Percentiles rank a stretch among this genome's conserved stretches.
Conservation (phyloP, 805 yeast species). For the Yarrowia sp. region DNA sequence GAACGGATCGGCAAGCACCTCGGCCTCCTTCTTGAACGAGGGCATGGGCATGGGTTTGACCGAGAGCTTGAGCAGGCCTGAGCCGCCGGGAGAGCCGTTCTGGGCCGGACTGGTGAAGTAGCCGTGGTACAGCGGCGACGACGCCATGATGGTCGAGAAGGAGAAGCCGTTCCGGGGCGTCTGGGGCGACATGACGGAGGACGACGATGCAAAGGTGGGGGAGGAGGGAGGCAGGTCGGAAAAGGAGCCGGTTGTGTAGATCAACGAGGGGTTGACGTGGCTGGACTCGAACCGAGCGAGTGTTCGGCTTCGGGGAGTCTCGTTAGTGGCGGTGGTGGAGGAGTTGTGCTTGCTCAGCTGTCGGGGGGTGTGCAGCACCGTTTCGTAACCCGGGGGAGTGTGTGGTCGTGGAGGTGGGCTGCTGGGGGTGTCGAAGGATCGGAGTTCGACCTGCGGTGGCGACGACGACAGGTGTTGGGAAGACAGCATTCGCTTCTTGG, state of each 20-base stretch:
- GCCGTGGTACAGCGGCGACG: constrained; percentile 44
- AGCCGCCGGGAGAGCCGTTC: constrained; percentile 7
- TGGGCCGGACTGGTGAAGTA: constrained; percentile 42
- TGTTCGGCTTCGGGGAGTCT: constrained; percentile 26
- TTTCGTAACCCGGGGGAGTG: constrained; percentile 4
- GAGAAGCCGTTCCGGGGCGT: constrained; percentile 42
- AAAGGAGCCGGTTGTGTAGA: constrained; percentile 19
- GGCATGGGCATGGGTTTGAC: constrained; percentile 37
- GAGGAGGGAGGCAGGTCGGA: constrained; percentile 21
- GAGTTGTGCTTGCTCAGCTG: background rate
- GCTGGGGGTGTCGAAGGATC: constrained; percentile 24
- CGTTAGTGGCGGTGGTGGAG: constrained; percentile 16
- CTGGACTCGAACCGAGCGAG: constrained; percentile 31
- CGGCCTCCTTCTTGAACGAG: constrained; percentile 14
- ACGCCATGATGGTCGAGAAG: constrained; percentile 42
- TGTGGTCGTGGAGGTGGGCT: constrained; percentile 23
- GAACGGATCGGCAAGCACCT: constrained; percentile 21
- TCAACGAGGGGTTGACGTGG: constrained; percentile 37
- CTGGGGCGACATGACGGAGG: constrained; percentile 31
- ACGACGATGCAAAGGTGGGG: constrained; percentile 37
- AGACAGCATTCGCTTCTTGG: constrained; percentile 23
- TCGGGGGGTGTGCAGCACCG: constrained; percentile 23
- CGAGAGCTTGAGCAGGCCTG: constrained; percentile 21
- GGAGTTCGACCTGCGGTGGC: constrained; percentile 13
- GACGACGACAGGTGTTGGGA: constrained; percentile 26